A percentile compares a stretch with the other conserved stretches of the same genome.
phyloP scores from a whole-genome alignment of 1,284 basidiomycete species.

The Agaricales sp. region DNA sequence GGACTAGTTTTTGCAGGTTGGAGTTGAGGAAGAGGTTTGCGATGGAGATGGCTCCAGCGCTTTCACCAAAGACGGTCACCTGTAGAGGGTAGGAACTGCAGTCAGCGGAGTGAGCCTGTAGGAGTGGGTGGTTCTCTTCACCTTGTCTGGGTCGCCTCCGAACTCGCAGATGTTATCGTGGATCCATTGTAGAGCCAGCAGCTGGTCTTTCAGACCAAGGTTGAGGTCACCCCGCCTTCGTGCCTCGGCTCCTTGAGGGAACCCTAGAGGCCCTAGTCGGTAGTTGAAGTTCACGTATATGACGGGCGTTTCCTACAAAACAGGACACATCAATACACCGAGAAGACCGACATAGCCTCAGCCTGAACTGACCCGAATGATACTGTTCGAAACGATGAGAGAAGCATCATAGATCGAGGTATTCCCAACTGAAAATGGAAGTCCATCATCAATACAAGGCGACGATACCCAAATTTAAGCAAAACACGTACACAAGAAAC shows the following conservation, averaged over 20 bases:
- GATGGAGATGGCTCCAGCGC: conserved; percentile 39
- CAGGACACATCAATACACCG: not conserved
- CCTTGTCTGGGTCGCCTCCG: not conserved
- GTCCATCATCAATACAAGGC: not conserved
- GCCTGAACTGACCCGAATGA: conserved; percentile 12
- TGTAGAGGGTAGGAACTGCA: conserved; percentile 14
- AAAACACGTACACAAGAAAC: conserved; percentile 12
- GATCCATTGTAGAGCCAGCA: conserved; percentile 1
- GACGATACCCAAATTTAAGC: not conserved
- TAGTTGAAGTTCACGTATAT: conserved; percentile 33
- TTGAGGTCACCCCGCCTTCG: conserved; percentile 15
- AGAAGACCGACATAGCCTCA: not conserved
- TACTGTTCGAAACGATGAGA: conserved; percentile 14
- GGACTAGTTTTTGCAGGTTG: conserved; percentile 24
- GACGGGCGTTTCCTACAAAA: conserved; percentile 20
- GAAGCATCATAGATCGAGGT: conserved; percentile 11
- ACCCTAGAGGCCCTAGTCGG: conserved; percentile 22
- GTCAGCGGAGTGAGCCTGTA: no score
- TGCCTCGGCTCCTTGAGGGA: conserved; percentile 13
- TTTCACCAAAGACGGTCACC: conserved; percentile 46
- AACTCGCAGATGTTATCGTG: not conserved
- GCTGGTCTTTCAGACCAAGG: conserved; percentile 20
- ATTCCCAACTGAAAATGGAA: conserved; percentile 6
- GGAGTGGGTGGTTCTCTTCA: no score
- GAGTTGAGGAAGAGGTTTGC: conserved; percentile 32